A percentile compares a stretch with the other conserved stretches of the same genome.
Conservation (phyloP, 169 alveolate genomes). For the Plasmodium relictum region DNA sequence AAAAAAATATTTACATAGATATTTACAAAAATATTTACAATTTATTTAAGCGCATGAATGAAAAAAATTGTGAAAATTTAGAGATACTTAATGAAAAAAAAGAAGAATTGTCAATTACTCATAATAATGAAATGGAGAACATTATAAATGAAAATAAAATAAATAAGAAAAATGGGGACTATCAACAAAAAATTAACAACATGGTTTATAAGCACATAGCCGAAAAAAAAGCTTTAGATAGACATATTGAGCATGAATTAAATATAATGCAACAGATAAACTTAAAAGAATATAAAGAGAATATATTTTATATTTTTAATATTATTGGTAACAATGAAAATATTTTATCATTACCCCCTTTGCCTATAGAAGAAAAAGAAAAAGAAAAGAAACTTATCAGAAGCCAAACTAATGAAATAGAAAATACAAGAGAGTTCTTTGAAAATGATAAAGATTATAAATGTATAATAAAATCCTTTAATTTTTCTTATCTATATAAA, state of each 20-base stretch:
- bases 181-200: slow-evolving; percentile 21
- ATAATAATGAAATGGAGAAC: slow-evolving; percentile 72
- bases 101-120: slow-evolving; percentile 62
- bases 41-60: slow-evolving; percentile 47
- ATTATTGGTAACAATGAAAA: slow-evolving; percentile 25
- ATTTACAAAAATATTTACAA: slow-evolving; percentile 49
- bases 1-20: slow-evolving; percentile 16
- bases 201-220: slow-evolving; percentile 74
- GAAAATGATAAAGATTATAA: neutral
- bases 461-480: slow-evolving; percentile 13
- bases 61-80: slow-evolving; percentile 22
- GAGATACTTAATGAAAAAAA: slow-evolving; percentile 33
- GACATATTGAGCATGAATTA: slow-evolving; percentile 68
- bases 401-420: neutral
- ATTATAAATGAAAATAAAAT: slow-evolving; percentile 54
- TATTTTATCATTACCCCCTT: slow-evolving; percentile 58
- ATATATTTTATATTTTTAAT: slow-evolving; percentile 64
- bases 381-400: neutral
- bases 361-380: slow-evolving; percentile 36
- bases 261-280: slow-evolving; percentile 40
- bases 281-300: slow-evolving; percentile 49
- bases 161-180: slow-evolving; percentile 18
- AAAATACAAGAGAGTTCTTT: neutral
- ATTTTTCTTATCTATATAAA: slow-evolving; percentile 41
- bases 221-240: slow-evolving; percentile 59